Evolutionary conservation across 306 rosid species (phyloP).

Genomic region (Castanea crenata): DNA sequence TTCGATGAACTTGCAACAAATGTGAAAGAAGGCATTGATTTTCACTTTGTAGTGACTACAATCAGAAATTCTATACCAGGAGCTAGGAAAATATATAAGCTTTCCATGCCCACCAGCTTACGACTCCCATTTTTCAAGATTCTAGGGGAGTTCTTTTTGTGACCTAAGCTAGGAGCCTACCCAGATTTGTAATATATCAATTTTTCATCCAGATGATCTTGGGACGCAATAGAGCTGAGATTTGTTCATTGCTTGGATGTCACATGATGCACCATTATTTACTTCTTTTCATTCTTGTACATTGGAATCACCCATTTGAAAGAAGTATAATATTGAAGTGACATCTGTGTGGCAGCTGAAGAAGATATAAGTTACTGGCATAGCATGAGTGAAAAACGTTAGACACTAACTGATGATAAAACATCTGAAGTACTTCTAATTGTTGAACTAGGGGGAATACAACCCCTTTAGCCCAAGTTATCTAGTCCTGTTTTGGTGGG

Average conservation of each 20-base stretch:
- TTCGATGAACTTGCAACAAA: slow-evolving; percentile 20
- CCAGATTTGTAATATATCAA: slow-evolving; percentile 16
- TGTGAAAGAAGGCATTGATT: slow-evolving; percentile 75
- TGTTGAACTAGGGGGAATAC: background rate
- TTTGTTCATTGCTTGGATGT: background rate
- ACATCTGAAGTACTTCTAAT: background rate
- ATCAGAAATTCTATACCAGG: slow-evolving; percentile 52
- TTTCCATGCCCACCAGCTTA: slow-evolving; percentile 11
- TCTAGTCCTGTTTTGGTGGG: background rate
- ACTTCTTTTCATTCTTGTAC: background rate
- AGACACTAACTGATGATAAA: background rate
- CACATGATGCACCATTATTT: background rate
- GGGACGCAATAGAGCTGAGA: background rate
- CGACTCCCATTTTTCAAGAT: slow-evolving; percentile 14
- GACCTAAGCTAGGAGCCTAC: slow-evolving; percentile 34
- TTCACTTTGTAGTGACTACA: slow-evolving; percentile 86
- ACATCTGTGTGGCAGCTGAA: background rate
- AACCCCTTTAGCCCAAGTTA: background rate
- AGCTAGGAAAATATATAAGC: slow-evolving; percentile 29
- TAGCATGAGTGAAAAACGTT: background rate
- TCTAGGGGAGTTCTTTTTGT: background rate
- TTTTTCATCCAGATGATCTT: background rate
- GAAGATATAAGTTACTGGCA: background rate
- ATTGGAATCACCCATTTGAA: background rate
- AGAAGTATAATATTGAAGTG: background rate